These are phyloP conservation scores for Gaeumannomyces tritici DNA, from an alignment of 2,329 filamentous ascomycete genomes.

Conservation along the genomic window DNA sequence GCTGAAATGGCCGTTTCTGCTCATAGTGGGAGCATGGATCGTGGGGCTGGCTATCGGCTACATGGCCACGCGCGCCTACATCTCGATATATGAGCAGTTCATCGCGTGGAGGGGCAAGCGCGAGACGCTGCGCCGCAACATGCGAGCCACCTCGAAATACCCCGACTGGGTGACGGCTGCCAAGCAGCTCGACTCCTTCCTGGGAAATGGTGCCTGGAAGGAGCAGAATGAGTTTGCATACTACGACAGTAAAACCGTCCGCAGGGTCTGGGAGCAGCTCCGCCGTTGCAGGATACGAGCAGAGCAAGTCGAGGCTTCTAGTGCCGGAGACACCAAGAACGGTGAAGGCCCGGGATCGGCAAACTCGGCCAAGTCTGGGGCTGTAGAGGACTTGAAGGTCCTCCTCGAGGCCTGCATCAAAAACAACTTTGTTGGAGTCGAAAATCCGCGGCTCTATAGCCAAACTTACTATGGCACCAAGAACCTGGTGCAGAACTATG, in stretches of 20 bases:
- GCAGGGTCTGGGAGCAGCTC: slow-evolving; percentile 68
- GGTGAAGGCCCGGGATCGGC: neutral
- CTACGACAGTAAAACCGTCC: slow-evolving; percentile 82
- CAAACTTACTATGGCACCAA: slow-evolving; percentile 99
- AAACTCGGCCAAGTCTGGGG: slow-evolving; percentile 21
- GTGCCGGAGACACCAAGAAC: neutral
- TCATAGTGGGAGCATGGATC: slow-evolving; percentile 75
- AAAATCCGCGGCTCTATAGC: slow-evolving; percentile 90
- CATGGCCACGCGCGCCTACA: slow-evolving; percentile 75
- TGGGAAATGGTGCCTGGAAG: slow-evolving; percentile 77
- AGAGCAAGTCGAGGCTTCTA: slow-evolving; percentile 32
- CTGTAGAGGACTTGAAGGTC: slow-evolving; percentile 62
- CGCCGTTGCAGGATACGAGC: slow-evolving; percentile 50
- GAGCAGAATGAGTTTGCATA: slow-evolving; percentile 69
- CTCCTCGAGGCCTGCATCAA: slow-evolving; percentile 88
- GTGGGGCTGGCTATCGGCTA: slow-evolving; percentile 64
- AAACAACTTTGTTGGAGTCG: slow-evolving; percentile 93
- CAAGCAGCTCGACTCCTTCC: slow-evolving; percentile 65
- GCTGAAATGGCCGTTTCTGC: slow-evolving; percentile 83
- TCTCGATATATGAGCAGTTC: slow-evolving; percentile 85
- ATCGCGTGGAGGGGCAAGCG: slow-evolving; percentile 80
- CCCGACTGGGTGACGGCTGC: slow-evolving; percentile 76
- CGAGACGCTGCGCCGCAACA: slow-evolving; percentile 57
- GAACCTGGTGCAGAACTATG: slow-evolving; percentile 77
- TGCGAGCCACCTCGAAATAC: slow-evolving; percentile 68